Conservation (phyloP, 75 land plant species). For the Larix kaempferi region DNA sequence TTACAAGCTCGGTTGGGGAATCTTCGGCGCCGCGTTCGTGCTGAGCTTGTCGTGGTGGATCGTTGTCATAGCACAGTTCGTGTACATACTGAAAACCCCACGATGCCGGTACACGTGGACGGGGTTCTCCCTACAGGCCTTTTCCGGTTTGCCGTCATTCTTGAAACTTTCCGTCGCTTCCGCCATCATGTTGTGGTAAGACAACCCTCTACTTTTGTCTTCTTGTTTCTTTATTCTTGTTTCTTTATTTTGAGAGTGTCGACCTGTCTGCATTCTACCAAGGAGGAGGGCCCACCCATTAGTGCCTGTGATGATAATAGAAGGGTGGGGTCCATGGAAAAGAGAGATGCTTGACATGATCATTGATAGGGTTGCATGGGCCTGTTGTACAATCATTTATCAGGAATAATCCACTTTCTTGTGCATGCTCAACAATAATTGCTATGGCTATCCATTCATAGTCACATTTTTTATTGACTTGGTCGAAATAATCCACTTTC, state of each 20-base stretch:
- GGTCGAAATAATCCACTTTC: no score
- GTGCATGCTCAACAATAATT: no score
- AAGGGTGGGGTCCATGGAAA: no score
- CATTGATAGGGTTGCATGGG: no score
- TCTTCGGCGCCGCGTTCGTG: conserved; percentile 42
- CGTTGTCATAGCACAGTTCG: conserved; percentile 30
- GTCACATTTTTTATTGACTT: no score
- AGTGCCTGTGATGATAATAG: no score
- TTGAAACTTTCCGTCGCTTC: conserved; percentile 48
- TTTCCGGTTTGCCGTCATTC: conserved; percentile 38
- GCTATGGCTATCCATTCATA: no score
- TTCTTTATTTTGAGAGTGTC: not conserved
- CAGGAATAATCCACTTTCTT: no score
- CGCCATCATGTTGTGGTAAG: conserved; percentile 66
- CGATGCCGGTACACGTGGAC: conserved; percentile 49
- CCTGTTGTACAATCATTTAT: no score
- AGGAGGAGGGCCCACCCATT: no score
- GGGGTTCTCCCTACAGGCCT: conserved; percentile 40
- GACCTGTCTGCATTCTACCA: no score
- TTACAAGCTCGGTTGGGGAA: conserved; percentile 35
- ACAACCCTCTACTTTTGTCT: not conserved
- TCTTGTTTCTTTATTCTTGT: not conserved
- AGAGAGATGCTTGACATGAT: no score
- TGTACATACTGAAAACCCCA: conserved; percentile 32
- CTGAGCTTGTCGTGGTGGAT: conserved; percentile 58